Evolutionary conservation across 1,139 yeast genomes (phyloP), one percentile per base, ranked within the genome.

Genomic region (Pichia norvegensis): DNA sequence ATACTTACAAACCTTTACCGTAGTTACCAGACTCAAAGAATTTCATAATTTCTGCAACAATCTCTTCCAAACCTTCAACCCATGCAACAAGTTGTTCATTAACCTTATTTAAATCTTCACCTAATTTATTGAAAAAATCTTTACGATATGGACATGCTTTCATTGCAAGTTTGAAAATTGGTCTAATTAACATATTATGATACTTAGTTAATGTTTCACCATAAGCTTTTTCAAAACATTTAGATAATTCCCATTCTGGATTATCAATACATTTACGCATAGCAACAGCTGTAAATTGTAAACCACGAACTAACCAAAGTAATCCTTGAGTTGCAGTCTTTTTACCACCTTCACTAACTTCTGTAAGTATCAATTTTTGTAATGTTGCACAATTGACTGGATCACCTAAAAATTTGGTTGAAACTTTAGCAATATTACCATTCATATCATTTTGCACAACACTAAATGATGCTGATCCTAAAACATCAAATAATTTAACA

Each of bases 141-240:
- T 79, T 80, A 69, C 96, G 79, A 68, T 85, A 87, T 29, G 97
- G 97, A 66, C 95, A 86, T 1, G 95, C 95, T 66, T 85, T 85
- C 96, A 87, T 87, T 47, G 96, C 96, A 62, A 88, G 74, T 73
- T 85, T 85, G 75, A 87, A 88, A 49, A 87, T 78, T 25, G 95
- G 95, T 62, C 84, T 83, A 53, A 87, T 73, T 60, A 87, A 70
- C 74, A 87, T 78, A 48, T 83, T 81, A 67, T 87, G 97, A 67
- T 79, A 80, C 65, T 87, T 80, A 48, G 85, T 75, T 63, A 87
- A 75, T 3, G 96, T 87, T 66, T 81, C 82, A 52, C 73, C 62
- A 69, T 87, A 87, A 23, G 95, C 85, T 57, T 81, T 85, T 46
- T 92, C 85, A 72, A 87, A 87, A 17, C 95, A 79, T 59, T 73